phyloP scores from a whole-genome alignment of 768 basidiomycete species.

The Russula sp. region DNA sequence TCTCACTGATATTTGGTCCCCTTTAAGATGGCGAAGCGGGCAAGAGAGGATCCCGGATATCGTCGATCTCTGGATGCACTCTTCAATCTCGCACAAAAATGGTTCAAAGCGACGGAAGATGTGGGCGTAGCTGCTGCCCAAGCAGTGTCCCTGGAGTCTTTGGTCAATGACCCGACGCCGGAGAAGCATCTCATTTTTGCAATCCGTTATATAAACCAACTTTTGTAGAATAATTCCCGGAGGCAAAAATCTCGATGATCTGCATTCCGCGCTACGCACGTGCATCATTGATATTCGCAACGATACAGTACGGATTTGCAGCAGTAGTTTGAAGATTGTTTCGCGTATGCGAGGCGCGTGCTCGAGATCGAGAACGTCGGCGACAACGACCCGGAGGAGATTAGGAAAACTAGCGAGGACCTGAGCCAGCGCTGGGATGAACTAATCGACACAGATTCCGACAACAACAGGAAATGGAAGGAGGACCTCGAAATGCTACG shows the following conservation, averaged over 20 bases:
- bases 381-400: too few relatives aligned
- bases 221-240: slow-evolving; percentile 50
- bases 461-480: too few relatives aligned
- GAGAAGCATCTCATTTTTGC: slow-evolving; percentile 55
- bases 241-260: slow-evolving; percentile 41
- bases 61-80: slow-evolving; percentile 49
- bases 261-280: slow-evolving; percentile 36
- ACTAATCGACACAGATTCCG: slow-evolving; percentile 39
- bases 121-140: slow-evolving; percentile 39
- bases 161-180: slow-evolving; percentile 55
- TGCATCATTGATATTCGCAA: slow-evolving; percentile 44
- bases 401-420: slow-evolving; percentile 36
- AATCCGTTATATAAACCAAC: slow-evolving; percentile 32
- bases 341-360: slow-evolving; percentile 38
- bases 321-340: slow-evolving; percentile 48
- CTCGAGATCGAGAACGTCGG: slow-evolving; percentile 45
- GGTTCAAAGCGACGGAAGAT: slow-evolving; percentile 46
- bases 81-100: slow-evolving; percentile 49
- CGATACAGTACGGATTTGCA: slow-evolving; percentile 48
- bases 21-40: slow-evolving; percentile 53
- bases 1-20: background rate
- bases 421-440: slow-evolving; percentile 45
- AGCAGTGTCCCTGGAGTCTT: slow-evolving; percentile 41
- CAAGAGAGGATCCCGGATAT: slow-evolving; percentile 54
- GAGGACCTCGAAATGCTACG: slow-evolving; percentile 42